Conservation (phyloP, 257 asterid species). For the Solanum etuberosum region DNA sequence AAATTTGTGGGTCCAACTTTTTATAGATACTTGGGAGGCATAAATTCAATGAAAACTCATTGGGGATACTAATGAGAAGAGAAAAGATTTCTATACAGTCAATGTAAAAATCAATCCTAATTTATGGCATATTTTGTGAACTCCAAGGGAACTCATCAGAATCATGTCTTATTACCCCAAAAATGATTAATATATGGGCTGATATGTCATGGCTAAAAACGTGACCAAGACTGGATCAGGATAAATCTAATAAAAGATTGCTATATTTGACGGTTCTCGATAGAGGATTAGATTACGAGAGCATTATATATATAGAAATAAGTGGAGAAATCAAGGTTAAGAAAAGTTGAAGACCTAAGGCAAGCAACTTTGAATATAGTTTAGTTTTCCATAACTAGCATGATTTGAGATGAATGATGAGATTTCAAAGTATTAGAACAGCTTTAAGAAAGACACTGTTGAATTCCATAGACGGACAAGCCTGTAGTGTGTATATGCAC, state of each 20-base stretch:
- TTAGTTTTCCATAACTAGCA: background rate
- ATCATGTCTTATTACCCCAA: background rate
- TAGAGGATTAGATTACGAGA: background rate
- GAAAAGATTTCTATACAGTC: background rate
- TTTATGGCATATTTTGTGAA: background rate
- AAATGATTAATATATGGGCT: background rate
- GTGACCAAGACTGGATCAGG: background rate
- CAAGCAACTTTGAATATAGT: background rate
- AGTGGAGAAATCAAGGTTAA: background rate
- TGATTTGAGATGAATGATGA: background rate
- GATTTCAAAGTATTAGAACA: background rate
- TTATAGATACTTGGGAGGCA: background rate
- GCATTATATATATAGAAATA: background rate
- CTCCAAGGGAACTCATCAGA: background rate
- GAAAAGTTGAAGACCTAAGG: background rate
- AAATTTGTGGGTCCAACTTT: background rate
- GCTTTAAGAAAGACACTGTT: background rate
- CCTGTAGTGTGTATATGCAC: background rate
- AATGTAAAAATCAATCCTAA: background rate
- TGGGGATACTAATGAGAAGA: background rate
- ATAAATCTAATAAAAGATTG: background rate
- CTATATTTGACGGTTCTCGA: background rate
- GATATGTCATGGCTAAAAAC: background rate
- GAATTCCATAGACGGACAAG: background rate
- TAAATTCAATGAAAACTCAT: background rate